Percentiles rank a stretch among this genome's conserved stretches.
phyloP scores from a whole-genome alignment of 140 eudicot genomes.

The Senecio squalidus region DNA sequence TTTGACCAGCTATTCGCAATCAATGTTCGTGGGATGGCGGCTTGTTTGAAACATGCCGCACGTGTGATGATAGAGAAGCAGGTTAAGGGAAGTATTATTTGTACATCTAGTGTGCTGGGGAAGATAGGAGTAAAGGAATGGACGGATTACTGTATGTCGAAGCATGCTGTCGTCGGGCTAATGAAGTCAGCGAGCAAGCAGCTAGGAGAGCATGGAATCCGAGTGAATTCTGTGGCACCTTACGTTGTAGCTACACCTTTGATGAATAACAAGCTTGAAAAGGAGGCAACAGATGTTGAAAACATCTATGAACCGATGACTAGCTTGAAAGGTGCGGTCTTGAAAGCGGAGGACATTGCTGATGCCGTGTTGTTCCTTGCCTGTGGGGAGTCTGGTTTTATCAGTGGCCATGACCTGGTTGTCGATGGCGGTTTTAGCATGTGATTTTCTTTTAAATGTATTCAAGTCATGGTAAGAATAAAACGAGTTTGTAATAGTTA shows the following conservation, averaged over 20 bases:
- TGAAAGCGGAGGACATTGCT: conserved; percentile 10
- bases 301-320: not conserved
- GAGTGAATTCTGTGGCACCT: conserved; percentile 40
- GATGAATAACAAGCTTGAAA: not conserved
- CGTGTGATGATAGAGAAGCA: conserved; percentile 28
- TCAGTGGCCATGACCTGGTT: conserved; percentile 18
- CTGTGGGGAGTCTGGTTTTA: conserved; percentile 15
- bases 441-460: too few relatives aligned
- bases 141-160: conserved; percentile 29
- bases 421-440: conserved; percentile 17
- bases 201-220: conserved; percentile 29
- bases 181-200: conserved; percentile 19
- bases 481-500: too few relatives aligned
- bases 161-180: conserved; percentile 28
- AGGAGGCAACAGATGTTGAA: conserved; percentile 7
- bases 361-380: conserved; percentile 27
- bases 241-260: conserved; percentile 15
- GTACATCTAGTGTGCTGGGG: conserved; percentile 22
- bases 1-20: conserved; percentile 14
- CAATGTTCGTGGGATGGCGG: conserved; percentile 30
- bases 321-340: conserved; percentile 4
- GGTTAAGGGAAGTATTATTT: conserved; percentile 30
- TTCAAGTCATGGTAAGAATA: too few relatives aligned
- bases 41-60: conserved; percentile 36
- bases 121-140: not conserved